Evolutionary conservation across 2,329 filamentous ascomycete genomes (phyloP).

Genomic region (Cladophialophora exuberans): DNA sequence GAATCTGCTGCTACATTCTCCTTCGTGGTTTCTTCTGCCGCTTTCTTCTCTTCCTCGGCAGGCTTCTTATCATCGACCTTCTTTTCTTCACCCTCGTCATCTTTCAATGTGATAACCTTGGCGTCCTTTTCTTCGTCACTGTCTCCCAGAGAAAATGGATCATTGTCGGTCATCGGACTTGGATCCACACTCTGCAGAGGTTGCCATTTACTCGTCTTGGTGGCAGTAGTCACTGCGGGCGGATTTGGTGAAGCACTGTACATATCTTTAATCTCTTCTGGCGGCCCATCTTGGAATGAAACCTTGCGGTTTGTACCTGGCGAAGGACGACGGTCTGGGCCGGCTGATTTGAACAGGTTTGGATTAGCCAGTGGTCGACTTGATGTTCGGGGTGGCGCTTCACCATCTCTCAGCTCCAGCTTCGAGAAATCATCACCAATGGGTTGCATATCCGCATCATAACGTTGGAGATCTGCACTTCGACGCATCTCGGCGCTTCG

Average conservation of each 20-base stretch:
- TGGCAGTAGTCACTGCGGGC: slow-evolving; percentile 51
- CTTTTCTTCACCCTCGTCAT: slow-evolving; percentile 48
- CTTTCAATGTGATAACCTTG: slow-evolving; percentile 66
- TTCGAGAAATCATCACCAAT: slow-evolving; percentile 84
- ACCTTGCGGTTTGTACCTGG: slow-evolving; percentile 54
- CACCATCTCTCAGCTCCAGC: slow-evolving; percentile 65
- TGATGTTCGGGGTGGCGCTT: slow-evolving; percentile 60
- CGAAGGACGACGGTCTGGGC: slow-evolving; percentile 50
- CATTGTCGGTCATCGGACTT: slow-evolving; percentile 82
- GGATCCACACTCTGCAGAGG: slow-evolving; percentile 85
- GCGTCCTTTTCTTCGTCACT: slow-evolving; percentile 88
- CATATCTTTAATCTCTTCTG: slow-evolving; percentile 77
- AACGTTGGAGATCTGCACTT: slow-evolving; percentile 86
- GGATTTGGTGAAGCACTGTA: slow-evolving; percentile 67
- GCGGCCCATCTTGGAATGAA: slow-evolving; percentile 63
- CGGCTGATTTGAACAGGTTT: slow-evolving; percentile 68
- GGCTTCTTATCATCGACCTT: slow-evolving; percentile 47
- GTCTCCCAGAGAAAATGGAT: slow-evolving; percentile 94
- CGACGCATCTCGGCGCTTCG: slow-evolving; percentile 68
- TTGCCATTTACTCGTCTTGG: slow-evolving; percentile 94
- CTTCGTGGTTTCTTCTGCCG: slow-evolving; percentile 55
- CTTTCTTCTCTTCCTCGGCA: slow-evolving; percentile 58
- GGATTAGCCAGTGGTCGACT: slow-evolving; percentile 73
- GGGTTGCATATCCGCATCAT: slow-evolving; percentile 91
- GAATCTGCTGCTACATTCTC: slow-evolving; percentile 32